Evolutionary conservation across 345 rosid species (phyloP).

Genomic region (Salix viminalis): DNA sequence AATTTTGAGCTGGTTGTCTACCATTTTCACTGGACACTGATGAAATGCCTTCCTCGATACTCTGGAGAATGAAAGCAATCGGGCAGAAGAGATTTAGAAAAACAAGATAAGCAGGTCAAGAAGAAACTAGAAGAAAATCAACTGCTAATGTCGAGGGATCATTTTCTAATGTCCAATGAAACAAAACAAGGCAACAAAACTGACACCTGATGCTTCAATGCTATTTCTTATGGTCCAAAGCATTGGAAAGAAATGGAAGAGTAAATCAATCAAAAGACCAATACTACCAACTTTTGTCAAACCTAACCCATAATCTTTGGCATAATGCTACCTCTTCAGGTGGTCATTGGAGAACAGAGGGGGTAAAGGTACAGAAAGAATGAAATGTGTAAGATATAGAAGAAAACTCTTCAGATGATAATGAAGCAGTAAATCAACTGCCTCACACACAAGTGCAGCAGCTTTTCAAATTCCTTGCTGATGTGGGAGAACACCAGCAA

Average conservation of each 20-base stretch:
- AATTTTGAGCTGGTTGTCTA: constrained; percentile 19
- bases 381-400: neutral
- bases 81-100: neutral
- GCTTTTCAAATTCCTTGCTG: neutral
- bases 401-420: neutral
- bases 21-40: constrained; percentile 33
- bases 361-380: neutral
- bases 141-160: neutral
- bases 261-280: neutral
- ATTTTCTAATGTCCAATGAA: neutral
- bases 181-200: neutral
- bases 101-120: neutral
- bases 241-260: neutral
- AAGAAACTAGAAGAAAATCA: constrained; percentile 9
- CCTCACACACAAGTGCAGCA: neutral
- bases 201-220: neutral
- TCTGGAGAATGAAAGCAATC: constrained; percentile 35
- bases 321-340: neutral
- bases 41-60: constrained; percentile 82
- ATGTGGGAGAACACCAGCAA: neutral
- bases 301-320: neutral
- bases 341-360: neutral
- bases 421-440: constrained; percentile 1
- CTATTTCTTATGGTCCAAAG: neutral
- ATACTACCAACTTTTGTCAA: neutral